Conservation (phyloP, 805 yeast species). For the Zygotorulaspora chibaensis region DNA sequence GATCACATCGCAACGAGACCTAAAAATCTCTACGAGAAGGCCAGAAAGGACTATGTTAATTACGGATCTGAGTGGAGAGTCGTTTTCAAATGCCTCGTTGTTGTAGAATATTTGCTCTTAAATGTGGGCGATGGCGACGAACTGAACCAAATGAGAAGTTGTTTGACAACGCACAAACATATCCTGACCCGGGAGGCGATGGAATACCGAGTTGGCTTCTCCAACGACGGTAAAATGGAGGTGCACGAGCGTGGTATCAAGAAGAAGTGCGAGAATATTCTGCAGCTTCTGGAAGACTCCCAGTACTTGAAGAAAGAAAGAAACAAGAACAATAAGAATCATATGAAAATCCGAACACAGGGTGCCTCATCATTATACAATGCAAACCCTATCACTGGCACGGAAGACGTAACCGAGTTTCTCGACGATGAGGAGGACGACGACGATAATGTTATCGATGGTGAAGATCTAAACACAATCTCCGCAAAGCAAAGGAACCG, state of each 20-base stretch:
- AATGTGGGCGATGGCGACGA: conserved; percentile 35
- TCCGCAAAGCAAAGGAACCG: conserved; percentile 16
- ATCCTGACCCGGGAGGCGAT: conserved; percentile 31
- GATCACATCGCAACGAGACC: conserved; percentile 37
- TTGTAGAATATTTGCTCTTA: conserved; percentile 34
- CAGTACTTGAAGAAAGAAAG: conserved; percentile 32
- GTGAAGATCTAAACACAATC: conserved; percentile 13
- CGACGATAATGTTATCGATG: conserved; percentile 20
- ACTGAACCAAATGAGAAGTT: conserved; percentile 30
- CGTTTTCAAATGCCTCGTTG: conserved; percentile 37
- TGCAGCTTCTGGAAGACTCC: conserved; percentile 30
- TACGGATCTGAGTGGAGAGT: conserved; percentile 41
- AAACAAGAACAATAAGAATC: conserved; percentile 27
- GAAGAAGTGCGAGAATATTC: conserved; percentile 33
- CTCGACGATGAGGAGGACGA: conserved; percentile 15
- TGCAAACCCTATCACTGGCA: conserved; percentile 22
- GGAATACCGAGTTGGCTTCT: conserved; percentile 30
- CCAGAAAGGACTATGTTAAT: conserved; percentile 39
- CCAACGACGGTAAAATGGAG: conserved; percentile 38
- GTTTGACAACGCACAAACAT: conserved; percentile 33
- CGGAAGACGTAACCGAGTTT: conserved; percentile 26
- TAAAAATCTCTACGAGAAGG: conserved; percentile 37
- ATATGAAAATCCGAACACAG: conserved; percentile 30
- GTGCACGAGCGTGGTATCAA: conserved; percentile 37
- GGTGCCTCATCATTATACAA: conserved; percentile 18